phyloP scores from a whole-genome alignment of 179 eudicot species.

The Beta macrorhiza region DNA sequence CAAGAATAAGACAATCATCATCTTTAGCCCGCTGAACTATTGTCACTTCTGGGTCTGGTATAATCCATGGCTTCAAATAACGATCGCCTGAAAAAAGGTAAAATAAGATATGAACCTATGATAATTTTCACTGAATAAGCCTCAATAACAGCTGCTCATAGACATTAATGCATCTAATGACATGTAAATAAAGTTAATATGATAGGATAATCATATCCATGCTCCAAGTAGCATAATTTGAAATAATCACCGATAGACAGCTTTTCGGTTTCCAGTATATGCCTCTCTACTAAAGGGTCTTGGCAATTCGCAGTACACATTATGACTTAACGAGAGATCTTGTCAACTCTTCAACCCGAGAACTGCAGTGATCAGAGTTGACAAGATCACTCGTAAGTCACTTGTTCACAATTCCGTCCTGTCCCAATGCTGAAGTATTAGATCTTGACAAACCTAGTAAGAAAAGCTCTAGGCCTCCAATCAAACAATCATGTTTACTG shows the following conservation, averaged over 20 bases:
- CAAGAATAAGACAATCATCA: slow-evolving; percentile 71
- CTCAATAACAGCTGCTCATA: not conserved
- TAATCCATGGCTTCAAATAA: slow-evolving; percentile 68
- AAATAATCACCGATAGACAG: no score
- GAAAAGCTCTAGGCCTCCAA: not conserved
- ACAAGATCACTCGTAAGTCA: not conserved
- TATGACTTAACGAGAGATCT: no score
- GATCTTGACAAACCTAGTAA: not conserved
- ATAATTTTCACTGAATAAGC: not conserved
- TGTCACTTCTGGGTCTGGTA: slow-evolving; percentile 76
- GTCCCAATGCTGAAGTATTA: not conserved
- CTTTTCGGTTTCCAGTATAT: not conserved
- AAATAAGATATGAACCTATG: not conserved
- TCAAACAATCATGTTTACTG: not conserved
- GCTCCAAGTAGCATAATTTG: not conserved
- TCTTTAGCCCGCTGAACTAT: slow-evolving; percentile 60
- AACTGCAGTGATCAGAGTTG: not conserved
- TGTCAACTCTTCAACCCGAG: not conserved
- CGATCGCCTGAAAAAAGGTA: slow-evolving; percentile 54
- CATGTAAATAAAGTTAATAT: not conserved
- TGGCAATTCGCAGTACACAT: no score
- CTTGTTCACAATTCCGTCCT: not conserved
- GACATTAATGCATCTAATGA: not conserved
- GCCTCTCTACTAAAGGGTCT: not conserved
- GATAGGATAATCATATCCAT: not conserved